Conservation (phyloP, 2,329 filamentous ascomycete genomes). For the Rugonectria rugulosa region DNA sequence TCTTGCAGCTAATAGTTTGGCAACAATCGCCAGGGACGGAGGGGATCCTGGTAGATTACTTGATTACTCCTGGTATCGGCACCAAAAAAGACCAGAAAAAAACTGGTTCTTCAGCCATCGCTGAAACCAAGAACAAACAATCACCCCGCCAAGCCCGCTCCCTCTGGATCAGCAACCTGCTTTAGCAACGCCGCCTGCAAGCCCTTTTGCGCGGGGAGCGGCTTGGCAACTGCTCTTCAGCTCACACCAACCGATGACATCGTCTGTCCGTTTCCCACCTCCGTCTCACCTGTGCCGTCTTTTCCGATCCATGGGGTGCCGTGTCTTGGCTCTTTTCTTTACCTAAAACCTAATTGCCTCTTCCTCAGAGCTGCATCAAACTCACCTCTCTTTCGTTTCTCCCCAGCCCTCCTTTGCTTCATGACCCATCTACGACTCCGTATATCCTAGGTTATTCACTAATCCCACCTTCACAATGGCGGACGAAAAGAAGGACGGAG, state of each 20-base stretch:
- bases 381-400: not conserved
- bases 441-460: conserved; percentile 1
- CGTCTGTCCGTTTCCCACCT: conserved; percentile 8
- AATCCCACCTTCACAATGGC: conserved; percentile 36
- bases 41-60: conserved; percentile 2
- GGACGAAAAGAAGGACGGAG: conserved; percentile 31
- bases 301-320: conserved; percentile 11
- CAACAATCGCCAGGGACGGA: not conserved
- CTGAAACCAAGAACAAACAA: conserved; percentile 11
- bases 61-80: not conserved
- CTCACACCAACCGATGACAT: conserved; percentile 21
- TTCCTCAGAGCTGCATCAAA: not conserved
- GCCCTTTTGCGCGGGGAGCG: conserved; percentile 7
- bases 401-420: not conserved
- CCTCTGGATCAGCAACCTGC: conserved; percentile 12
- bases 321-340: conserved; percentile 6
- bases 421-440: not conserved
- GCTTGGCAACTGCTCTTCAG: conserved; percentile 18
- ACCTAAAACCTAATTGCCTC: not conserved
- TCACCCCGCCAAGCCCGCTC: too few species aligned
- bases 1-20: too few species aligned
- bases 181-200: conserved; percentile 2
- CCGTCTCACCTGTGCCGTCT: conserved; percentile 19
- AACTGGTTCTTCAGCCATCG: conserved; percentile 5
- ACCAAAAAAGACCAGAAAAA: not conserved